Evolutionary conservation across 164 flowering plant species (phyloP).

Genomic region (Aristolochia contorta): DNA sequence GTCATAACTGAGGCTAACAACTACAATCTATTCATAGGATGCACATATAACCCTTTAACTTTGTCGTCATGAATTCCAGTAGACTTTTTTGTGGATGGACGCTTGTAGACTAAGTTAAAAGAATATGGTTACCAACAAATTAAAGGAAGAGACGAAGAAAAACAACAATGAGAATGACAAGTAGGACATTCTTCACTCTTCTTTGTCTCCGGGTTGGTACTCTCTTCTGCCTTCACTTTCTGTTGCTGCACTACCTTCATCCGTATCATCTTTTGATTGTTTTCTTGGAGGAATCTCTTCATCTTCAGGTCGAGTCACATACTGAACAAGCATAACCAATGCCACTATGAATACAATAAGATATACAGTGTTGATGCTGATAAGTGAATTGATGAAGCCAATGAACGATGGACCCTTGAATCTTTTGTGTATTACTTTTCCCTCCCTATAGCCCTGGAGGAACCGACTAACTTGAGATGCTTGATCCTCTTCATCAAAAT

Average conservation of each 20-base stretch:
- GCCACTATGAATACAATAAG: conserved; percentile 51
- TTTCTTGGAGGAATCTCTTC: conserved; percentile 27
- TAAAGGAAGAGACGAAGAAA: too few species aligned
- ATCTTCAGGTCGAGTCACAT: conserved; percentile 26
- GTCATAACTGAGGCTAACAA: too few species aligned
- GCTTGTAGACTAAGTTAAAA: too few species aligned
- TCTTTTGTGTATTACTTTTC: conserved; percentile 39
- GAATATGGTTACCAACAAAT: too few species aligned
- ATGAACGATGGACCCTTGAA: conserved; percentile 51
- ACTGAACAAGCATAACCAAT: conserved; percentile 41
- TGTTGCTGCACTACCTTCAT: neutral
- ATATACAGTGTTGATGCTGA: conserved; percentile 39
- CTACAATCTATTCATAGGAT: too few species aligned
- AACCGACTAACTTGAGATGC: conserved; percentile 60
- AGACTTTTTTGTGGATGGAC: too few species aligned
- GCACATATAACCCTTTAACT: too few species aligned
- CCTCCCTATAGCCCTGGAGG: conserved; percentile 71
- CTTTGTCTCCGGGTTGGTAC: conserved; percentile 44
- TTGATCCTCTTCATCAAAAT: conserved; percentile 53
- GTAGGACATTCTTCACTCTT: conserved; percentile 30
- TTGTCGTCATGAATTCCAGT: too few species aligned
- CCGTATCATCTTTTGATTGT: conserved; percentile 16
- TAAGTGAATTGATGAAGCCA: conserved; percentile 50
- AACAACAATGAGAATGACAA: too few species aligned
- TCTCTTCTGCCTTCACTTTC: conserved; percentile 10